phyloP scores from a whole-genome alignment of 1,284 basidiomycete genomes.

The Leccinum griseonigrum region DNA sequence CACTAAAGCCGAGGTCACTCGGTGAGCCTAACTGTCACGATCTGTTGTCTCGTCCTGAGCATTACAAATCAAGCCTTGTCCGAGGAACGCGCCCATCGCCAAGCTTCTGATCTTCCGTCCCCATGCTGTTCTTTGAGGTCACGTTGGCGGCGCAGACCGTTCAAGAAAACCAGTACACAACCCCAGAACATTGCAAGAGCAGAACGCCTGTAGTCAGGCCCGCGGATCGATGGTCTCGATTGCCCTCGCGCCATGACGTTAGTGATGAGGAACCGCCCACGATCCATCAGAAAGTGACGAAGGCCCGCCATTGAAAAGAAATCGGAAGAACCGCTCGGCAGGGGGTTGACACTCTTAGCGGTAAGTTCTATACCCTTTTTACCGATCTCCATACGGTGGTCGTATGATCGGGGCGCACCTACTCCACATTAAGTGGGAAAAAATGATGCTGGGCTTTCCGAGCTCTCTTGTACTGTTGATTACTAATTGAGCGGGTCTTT shows the following conservation, averaged over 20 bases:
- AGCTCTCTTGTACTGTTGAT: neutral
- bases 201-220: neutral
- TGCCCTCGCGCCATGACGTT: constrained; percentile 6
- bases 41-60: neutral
- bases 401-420: constrained; percentile 14
- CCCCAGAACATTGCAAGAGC: neutral
- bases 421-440: constrained; percentile 11
- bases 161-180: neutral
- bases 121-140: neutral
- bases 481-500: constrained; percentile 10
- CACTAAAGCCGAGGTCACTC: neutral
- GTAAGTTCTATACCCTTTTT: constrained; percentile 6
- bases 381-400: constrained; percentile 7
- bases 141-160: neutral
- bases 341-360: neutral
- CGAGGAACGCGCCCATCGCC: neutral
- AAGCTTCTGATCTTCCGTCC: neutral
- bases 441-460: neutral
- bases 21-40: neutral
- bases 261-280: neutral
- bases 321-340: constrained; percentile 11
- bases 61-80: neutral
- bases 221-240: constrained; percentile 2
- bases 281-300: constrained; percentile 19
- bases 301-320: constrained; percentile 8